Conservation (phyloP, 169 alveolate genomes). For the Babesia bigemina region DNA sequence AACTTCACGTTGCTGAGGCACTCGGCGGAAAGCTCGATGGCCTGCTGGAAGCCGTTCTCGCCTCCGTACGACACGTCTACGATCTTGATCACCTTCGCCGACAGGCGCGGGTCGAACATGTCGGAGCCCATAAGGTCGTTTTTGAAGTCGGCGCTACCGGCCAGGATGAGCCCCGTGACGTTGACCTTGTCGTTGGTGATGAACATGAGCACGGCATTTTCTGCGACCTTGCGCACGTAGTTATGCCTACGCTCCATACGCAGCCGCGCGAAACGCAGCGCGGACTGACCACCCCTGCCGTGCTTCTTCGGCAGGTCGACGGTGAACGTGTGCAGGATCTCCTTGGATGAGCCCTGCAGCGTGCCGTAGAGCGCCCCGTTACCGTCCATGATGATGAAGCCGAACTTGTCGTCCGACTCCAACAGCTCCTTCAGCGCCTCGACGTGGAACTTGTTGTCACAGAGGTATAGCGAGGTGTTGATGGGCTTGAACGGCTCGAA, state of each 20-base stretch:
- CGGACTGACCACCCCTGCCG: slow-evolving; percentile 99
- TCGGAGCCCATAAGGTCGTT: slow-evolving; percentile 91
- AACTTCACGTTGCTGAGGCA: slow-evolving; percentile 90
- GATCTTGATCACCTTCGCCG: slow-evolving; percentile 90
- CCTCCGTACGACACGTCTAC: slow-evolving; percentile 99
- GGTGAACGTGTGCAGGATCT: slow-evolving; percentile 88
- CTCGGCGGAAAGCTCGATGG: slow-evolving; percentile 94
- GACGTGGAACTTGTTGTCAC: slow-evolving; percentile 96
- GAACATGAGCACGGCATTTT: slow-evolving; percentile 93
- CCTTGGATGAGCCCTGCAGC: slow-evolving; percentile 93
- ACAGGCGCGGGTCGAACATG: slow-evolving; percentile 93
- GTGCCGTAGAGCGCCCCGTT: slow-evolving; percentile 97
- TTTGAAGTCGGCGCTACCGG: slow-evolving; percentile 99
- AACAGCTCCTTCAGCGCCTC: slow-evolving; percentile 86
- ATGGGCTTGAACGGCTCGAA: slow-evolving; percentile 99
- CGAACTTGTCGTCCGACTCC: slow-evolving; percentile 96
- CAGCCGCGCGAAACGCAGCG: slow-evolving; percentile 99
- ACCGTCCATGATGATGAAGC: slow-evolving; percentile 98
- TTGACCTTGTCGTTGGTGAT: slow-evolving; percentile 94
- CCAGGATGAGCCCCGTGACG: slow-evolving; percentile 90
- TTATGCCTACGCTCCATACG: slow-evolving; percentile 98
- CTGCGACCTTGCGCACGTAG: slow-evolving; percentile 97
- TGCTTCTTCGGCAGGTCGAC: slow-evolving; percentile 99
- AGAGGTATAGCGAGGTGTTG: slow-evolving; percentile 93
- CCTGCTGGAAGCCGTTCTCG: slow-evolving; percentile 98